Conservation (phyloP, 306 rosid species). For the Macrotyloma uniflorum region DNA sequence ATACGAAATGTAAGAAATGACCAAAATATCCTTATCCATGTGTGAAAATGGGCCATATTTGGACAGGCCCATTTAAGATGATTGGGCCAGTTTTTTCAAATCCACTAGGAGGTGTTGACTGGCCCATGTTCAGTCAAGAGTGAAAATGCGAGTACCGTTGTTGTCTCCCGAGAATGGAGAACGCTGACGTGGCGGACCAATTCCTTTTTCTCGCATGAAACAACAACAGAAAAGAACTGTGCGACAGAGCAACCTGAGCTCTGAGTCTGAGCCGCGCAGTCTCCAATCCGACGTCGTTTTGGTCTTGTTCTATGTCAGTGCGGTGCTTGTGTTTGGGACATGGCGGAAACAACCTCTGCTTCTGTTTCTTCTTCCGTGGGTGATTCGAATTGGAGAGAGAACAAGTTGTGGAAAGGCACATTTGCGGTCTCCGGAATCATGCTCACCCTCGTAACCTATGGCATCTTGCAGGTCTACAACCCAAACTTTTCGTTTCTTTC, state of each 20-base stretch:
- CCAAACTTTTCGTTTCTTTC: neutral
- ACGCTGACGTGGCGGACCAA: slow-evolving; percentile 33
- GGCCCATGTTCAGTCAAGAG: neutral
- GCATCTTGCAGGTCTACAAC: slow-evolving; percentile 22
- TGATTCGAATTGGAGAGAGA: slow-evolving; percentile 15
- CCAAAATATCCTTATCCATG: neutral
- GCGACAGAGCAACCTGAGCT: neutral
- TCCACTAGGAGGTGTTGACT: neutral
- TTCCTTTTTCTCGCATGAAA: neutral
- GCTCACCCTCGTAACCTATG: slow-evolving; percentile 32
- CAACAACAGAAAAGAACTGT: neutral
- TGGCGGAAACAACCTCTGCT: slow-evolving; percentile 5
- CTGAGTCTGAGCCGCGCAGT: neutral
- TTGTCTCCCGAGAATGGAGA: neutral
- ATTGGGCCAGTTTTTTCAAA: neutral
- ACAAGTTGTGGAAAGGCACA: neutral
- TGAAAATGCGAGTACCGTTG: slow-evolving; percentile 2
- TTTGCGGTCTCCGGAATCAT: slow-evolving; percentile 35
- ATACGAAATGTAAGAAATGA: neutral
- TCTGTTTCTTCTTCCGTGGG: neutral
- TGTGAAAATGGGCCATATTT: neutral
- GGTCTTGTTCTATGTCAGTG: slow-evolving; percentile 6
- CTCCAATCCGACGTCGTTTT: slow-evolving; percentile 19
- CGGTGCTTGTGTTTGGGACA: neutral
- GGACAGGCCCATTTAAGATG: neutral